Evolutionary conservation across 2,329 filamentous ascomycete genomes (phyloP), one percentile per base, ranked within the genome.

Genomic region (Myriosclerotinia duriaeana): DNA sequence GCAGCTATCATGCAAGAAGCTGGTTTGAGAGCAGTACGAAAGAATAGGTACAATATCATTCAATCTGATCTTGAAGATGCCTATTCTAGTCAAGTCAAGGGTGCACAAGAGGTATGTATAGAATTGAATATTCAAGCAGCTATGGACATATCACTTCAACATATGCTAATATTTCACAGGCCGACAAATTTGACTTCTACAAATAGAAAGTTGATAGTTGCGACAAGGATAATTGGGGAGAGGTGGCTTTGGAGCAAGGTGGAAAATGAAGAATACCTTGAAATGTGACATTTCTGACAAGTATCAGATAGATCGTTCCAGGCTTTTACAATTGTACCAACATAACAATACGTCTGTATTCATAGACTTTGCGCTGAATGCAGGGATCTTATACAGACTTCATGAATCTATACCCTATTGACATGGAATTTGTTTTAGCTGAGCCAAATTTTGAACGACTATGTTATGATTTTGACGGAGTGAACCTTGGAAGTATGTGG

Each of bases 1-100:
- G 93, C 95, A 58, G 95, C 95, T 62, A 97, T 99, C 77, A 99
- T 99, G 95, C 95, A 99, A 80, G 95, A 99, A 81, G 95, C 95
- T 42, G 95, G 95, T 72, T 84, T 99, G 73, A 87, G 93, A 72
- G 94, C 94, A 36, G 94, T 98, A 71, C 86, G 94, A 75, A 98
- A 97, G 88, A 98, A 99, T 81, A 85, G 95, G 75, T 99, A 99
- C 81, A 98, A 99, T 80, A 99, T 99, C 78, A 98, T 99, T 76
- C 95, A 99, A 83, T 88, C 86, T 70, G 95, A 99, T 80, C 82
- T 99, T 70, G 95, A 99, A 80, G 95, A 98, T 79, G 95, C 95
- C 54, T 99, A 99, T 80, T 93, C 93, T 50, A 92, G 89, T 80
- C 95, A 99, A 79, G 95, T 99, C 76, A 98, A 98, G 87, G 92